Evolutionary conservation across 345 rosid genomes (phyloP), one percentile per base, ranked within the genome.

Genomic region (Aegle marmelos): DNA sequence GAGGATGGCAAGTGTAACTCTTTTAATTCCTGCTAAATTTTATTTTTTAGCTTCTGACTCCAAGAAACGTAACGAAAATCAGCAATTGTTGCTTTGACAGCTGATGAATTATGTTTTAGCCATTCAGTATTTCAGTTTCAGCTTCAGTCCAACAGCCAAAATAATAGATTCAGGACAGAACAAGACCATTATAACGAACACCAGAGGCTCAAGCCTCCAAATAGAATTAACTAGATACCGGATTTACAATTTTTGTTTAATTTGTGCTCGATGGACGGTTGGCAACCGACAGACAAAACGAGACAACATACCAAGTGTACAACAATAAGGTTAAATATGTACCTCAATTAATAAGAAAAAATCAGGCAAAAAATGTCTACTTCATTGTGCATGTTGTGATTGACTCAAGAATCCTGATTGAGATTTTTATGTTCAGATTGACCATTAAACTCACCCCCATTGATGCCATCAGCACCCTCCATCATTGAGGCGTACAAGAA

Each of bases 401-500:
- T 22, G 36, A 56, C 34, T 37, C 30, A 72, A 56, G 54, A 14
- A 64, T 75, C 73, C 68, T 65, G 61, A 34, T 45, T 22, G 34
- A 28, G 64, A 9, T 10, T 31, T 72, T 56, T 62, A 66, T 5
- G 45, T 65, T 79, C 80, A n/a, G 75, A 71, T 68, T 53, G 72
- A 34, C 60, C 13, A 36, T 57, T 41, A 28, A 56, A 54, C 77
- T 57, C 79, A 77, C 33, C 85, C 50, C 36, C 74, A 53, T 82
- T 73, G 75, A 65, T 70, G 6, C 30, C 69, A 63, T 14, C 37
- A 16, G 57, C 58, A 75, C 75, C 62, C 68, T 87, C 92, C 21
- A 68, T 22, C 9, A 31, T 45, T 6, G 89, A 79, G 41, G 83
- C 82, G 22, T 74, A 82, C 21, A 89, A 85, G 86, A 94, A 96